Evolutionary conservation across 2,329 filamentous ascomycete genomes (phyloP).

Genomic region (Diaporthe citri): DNA sequence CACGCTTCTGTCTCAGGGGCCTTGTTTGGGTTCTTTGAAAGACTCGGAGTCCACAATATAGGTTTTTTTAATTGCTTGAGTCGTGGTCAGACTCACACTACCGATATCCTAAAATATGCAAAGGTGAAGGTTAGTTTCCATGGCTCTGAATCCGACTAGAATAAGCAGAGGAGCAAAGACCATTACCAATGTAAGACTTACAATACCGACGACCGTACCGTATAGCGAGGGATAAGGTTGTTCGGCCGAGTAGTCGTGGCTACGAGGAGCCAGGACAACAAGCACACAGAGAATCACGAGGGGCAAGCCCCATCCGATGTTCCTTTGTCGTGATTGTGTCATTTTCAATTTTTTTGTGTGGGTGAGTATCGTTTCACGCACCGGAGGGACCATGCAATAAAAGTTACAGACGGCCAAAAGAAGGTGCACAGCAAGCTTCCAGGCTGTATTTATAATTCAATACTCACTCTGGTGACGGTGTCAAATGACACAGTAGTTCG

Average conservation of each 20-base stretch:
- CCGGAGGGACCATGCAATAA: too few species aligned
- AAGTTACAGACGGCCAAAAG: not conserved
- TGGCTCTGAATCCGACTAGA: too few species aligned
- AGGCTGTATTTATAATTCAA: not conserved
- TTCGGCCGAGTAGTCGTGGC: not conserved
- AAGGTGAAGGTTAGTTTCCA: not conserved
- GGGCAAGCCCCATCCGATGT: not conserved
- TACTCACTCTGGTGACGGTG: too few species aligned
- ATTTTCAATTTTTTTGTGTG: not conserved
- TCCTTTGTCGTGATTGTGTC: not conserved
- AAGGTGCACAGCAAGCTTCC: not conserved
- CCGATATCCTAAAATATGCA: not conserved
- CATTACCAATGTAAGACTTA: not conserved
- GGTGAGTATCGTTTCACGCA: not conserved
- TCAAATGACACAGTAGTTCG: not conserved
- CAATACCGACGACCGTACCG: not conserved
- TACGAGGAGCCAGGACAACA: not conserved
- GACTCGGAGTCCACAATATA: fast-evolving
- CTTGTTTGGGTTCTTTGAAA: not conserved
- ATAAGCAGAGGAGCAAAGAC: not conserved
- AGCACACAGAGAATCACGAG: not conserved
- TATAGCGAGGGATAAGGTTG: not conserved
- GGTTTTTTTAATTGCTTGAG: not conserved
- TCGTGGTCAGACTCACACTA: not conserved
- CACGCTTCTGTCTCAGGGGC: not conserved